Conservation (phyloP, 805 yeast species). For the Nakazawaea molendinolei region DNA sequence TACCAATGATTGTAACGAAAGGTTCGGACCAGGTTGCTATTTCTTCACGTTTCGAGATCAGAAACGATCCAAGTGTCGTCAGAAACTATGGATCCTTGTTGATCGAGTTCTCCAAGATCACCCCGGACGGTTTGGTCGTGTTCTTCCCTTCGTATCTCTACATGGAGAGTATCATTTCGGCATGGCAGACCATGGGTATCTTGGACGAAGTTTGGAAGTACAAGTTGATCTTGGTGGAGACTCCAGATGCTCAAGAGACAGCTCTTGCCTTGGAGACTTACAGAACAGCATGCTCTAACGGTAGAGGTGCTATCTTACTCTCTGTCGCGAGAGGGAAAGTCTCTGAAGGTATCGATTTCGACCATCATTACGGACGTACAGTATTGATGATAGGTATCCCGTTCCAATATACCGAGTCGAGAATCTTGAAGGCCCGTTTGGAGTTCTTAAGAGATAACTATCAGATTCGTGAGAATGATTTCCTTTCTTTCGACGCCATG, state of each 20-base stretch:
- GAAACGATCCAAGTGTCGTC: constrained; percentile 97
- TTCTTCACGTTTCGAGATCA: constrained; percentile 89
- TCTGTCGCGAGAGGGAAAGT: constrained; percentile 99
- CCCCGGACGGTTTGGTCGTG: constrained; percentile 98
- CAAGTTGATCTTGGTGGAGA: constrained; percentile 88
- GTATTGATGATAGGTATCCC: constrained; percentile 99
- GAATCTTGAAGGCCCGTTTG: constrained; percentile 89
- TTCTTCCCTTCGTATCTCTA: constrained; percentile 95
- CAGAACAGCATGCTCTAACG: constrained; percentile 93
- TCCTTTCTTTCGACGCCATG: constrained; percentile 97
- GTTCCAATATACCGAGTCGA: constrained; percentile 95
- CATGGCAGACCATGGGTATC: constrained; percentile 99
- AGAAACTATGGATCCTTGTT: constrained; percentile 91
- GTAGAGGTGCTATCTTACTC: constrained; percentile 92
- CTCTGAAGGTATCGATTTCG: constrained; percentile 98
- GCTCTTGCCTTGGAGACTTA: constrained; percentile 92
- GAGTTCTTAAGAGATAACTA: constrained; percentile 91
- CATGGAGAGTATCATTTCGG: constrained; percentile 96
- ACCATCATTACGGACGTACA: constrained; percentile 95
- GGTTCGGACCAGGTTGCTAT: constrained; percentile 98
- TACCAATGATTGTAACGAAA: constrained; percentile 94
- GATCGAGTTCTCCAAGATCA: constrained; percentile 87
- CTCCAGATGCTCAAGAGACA: constrained; percentile 99
- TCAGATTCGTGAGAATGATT: constrained; percentile 90
- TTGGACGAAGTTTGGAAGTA: constrained; percentile 98